These are phyloP conservation scores for Malassezia restricta DNA, from an alignment of 1,284 basidiomycete species.

Conservation along the genomic window DNA sequence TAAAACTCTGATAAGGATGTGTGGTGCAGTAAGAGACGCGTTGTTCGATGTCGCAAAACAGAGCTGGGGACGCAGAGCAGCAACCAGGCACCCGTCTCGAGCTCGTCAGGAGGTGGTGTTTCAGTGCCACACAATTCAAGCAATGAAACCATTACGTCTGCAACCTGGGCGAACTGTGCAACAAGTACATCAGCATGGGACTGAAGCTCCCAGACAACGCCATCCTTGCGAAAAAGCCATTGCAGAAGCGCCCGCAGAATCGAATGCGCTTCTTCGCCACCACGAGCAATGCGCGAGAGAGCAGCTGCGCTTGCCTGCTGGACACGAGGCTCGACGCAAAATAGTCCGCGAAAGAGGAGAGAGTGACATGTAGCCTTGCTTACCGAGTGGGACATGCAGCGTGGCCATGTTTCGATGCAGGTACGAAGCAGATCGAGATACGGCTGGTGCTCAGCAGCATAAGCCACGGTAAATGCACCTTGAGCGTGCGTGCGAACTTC, in stretches of 20 bases:
- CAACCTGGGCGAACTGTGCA: constrained; percentile 55
- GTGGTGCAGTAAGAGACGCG: constrained; percentile 21
- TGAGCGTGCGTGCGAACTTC: constrained; percentile 54
- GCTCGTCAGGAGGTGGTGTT: constrained; percentile 35
- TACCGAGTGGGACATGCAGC: constrained; percentile 54
- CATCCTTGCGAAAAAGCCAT: constrained; percentile 64
- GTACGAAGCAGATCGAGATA: constrained; percentile 65
- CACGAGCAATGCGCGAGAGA: constrained; percentile 61
- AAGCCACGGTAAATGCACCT: constrained; percentile 57
- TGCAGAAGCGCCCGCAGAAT: constrained; percentile 61
- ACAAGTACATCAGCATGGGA: constrained; percentile 55
- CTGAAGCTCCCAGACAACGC: constrained; percentile 59
- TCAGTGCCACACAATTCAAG: constrained; percentile 59
- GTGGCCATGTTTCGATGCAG: constrained; percentile 74
- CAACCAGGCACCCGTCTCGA: constrained; percentile 66
- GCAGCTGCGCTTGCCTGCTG: constrained; percentile 60
- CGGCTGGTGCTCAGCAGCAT: constrained; percentile 53
- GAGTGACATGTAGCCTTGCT: constrained; percentile 58
- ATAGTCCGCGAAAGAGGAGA: constrained; percentile 65
- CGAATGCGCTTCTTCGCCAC: constrained; percentile 48
- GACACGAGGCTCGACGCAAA: constrained; percentile 64
- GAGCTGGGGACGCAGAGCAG: constrained; percentile 58
- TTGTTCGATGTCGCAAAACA: constrained; percentile 50
- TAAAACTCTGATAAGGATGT: neutral
- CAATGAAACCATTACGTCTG: constrained; percentile 63